Evolutionary conservation across 192 early-diverging fungal species (phyloP).

Genomic region (Linnemannia exigua): DNA sequence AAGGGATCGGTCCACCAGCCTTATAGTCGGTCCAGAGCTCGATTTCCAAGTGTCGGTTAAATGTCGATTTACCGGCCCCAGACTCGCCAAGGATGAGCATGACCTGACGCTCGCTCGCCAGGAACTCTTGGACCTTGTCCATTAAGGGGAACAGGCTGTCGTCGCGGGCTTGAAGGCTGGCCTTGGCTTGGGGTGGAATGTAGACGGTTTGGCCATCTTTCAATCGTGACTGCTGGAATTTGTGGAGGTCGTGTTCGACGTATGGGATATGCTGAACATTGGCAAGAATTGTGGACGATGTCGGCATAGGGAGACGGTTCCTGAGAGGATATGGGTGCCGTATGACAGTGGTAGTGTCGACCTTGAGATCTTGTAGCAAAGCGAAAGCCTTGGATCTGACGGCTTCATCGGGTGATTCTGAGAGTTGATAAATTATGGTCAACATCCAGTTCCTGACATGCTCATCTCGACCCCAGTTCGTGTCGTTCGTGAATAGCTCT

Average conservation of each 20-base stretch:
- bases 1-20: neutral
- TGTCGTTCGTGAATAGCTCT: neutral
- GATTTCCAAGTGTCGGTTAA: neutral
- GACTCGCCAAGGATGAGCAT: slow-evolving; percentile 7
- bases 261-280: neutral
- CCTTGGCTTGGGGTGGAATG: neutral
- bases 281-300: neutral
- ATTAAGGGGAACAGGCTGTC: neutral
- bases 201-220: neutral
- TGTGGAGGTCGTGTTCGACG: neutral
- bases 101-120: neutral
- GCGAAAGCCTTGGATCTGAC: neutral
- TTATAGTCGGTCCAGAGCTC: neutral
- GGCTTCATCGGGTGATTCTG: neutral
- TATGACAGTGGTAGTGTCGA: neutral
- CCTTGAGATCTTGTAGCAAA: neutral
- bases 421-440: neutral
- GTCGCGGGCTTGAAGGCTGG: neutral
- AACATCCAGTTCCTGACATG: slow-evolving; percentile 1
- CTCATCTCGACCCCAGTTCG: neutral
- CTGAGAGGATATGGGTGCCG: neutral
- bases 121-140: neutral
- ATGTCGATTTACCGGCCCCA: slow-evolving; percentile 12
- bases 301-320: neutral
- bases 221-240: neutral